Base-by-base conservation (phyloP, 352 stramenopile species). In the Globisporangium viniferum region DNA sequence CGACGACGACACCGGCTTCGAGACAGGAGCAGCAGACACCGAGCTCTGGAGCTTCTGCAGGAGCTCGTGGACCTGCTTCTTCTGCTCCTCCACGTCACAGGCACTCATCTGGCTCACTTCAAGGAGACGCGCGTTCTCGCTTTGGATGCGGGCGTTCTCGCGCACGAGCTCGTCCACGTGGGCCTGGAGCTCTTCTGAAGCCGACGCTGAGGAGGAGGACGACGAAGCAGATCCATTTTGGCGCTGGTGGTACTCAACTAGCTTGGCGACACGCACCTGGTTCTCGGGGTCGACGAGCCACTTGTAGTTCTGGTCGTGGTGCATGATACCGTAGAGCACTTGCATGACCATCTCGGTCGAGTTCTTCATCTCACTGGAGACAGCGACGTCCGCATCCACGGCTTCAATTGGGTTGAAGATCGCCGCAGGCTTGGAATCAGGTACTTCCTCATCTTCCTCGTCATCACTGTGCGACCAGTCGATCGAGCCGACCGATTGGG, bases 111-210 rank as follows among this genome's bases (percentile, higher is more conserved):
- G 59, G 10, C 63, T 78, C 36, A 73, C 29, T 18, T 88, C 80
- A 0, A 48, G 53, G 20, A 81, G 70, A n/a, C 72, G 75, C 10
- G 67, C 67, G 46, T 91, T 90, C 67, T 92, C 79, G 4, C 77
- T 80, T 49, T 88, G 75, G 9, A 88, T 85, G 72, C 81, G 79
- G 15, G 81, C 59, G 54, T 90, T 92, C 67, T 92, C 80, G 18
- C 73, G 76, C 18, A 89, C 73, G 36, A 91, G 62, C 62, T 81
- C 53, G 62, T 91, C 80, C 62, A 91, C 74, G 33, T 92, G 79
- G 0, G 73, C 74, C 12, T 80, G 81, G 27, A 92, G 75, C 29
- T 86, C 81, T 53, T 87, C 79, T 8, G 70, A 51, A 7, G 18
- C 6, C 44, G 44, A 51, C 18, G 44, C 71, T 20, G 62, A 62